Evolutionary conservation across 2,329 filamentous ascomycete genomes (phyloP).

Genomic region (Pyrenochaeta sp.): DNA sequence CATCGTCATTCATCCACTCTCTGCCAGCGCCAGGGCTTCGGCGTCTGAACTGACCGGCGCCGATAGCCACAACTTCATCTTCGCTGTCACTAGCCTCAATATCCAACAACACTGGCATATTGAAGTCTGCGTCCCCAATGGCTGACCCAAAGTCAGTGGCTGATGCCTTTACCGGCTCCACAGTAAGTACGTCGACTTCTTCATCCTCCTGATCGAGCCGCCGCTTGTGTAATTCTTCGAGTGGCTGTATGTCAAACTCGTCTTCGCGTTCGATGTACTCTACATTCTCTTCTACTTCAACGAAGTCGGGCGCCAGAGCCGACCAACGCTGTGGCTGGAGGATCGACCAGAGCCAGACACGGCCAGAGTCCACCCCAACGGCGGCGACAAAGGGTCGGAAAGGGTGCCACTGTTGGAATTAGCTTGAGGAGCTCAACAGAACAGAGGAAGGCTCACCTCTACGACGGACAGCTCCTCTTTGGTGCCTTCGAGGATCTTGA

Average conservation of each 20-base stretch:
- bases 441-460: constrained; percentile 58
- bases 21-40: constrained; percentile 80
- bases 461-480: constrained; percentile 97
- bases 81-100: constrained; percentile 95
- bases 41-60: constrained; percentile 83
- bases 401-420: constrained; percentile 77
- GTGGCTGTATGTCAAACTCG: constrained; percentile 96
- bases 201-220: constrained; percentile 92
- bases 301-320: constrained; percentile 93
- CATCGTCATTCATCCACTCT: constrained; percentile 69
- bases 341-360: constrained; percentile 96
- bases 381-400: constrained; percentile 85
- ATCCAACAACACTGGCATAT: constrained; percentile 92
- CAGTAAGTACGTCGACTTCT: constrained; percentile 85
- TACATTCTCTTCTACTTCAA: constrained; percentile 97
- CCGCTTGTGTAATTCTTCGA: constrained; percentile 92
- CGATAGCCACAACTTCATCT: constrained; percentile 78
- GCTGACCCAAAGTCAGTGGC: constrained; percentile 58
- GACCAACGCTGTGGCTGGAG: constrained; percentile 97
- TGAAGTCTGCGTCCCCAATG: constrained; percentile 68
- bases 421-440: background rate
- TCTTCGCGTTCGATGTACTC: constrained; percentile 96
- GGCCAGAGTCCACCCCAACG: constrained; percentile 89
- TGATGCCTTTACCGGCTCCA: constrained; percentile 67
- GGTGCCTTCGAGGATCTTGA: constrained; percentile 95